phyloP scores from a whole-genome alignment of 2,329 filamentous ascomycete genomes.

The Neoscytalidium dimidiatum region DNA sequence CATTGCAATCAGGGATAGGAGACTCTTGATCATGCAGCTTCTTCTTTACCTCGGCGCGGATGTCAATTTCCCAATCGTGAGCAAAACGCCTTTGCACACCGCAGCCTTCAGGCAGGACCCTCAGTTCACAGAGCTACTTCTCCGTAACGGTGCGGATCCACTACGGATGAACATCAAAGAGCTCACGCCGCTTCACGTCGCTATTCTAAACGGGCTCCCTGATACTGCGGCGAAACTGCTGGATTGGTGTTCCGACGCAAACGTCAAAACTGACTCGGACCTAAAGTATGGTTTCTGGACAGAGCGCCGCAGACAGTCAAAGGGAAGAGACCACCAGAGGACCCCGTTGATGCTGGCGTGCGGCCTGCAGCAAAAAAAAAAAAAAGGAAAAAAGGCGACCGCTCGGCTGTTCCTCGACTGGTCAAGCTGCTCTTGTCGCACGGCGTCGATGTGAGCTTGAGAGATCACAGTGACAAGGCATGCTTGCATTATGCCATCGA shows the following conservation, averaged over 20 bases:
- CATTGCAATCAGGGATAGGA: not conserved
- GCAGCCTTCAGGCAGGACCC: not conserved
- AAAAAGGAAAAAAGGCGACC: too few species aligned
- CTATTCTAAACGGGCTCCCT: not conserved
- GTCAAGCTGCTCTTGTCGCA: not conserved
- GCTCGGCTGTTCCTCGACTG: not conserved
- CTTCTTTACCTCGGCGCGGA: not conserved
- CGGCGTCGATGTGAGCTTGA: not conserved
- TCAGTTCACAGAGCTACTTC: not conserved
- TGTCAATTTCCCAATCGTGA: not conserved
- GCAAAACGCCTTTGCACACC: not conserved
- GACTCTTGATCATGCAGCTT: not conserved
- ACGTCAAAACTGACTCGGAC: not conserved
- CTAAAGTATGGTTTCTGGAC: not conserved
- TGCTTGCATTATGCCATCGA: not conserved
- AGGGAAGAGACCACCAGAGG: not conserved
- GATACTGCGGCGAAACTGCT: not conserved
- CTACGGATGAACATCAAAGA: not conserved
- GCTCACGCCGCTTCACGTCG: not conserved
- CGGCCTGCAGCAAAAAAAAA: not conserved
- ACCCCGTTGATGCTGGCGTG: not conserved
- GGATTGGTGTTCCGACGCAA: not conserved
- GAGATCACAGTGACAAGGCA: not conserved
- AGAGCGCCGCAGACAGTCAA: not conserved
- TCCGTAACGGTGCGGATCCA: not conserved